Evolutionary conservation across 345 rosid species (phyloP), one percentile per base, ranked within the genome.

Genomic region (Leavenworthia alabamica): DNA sequence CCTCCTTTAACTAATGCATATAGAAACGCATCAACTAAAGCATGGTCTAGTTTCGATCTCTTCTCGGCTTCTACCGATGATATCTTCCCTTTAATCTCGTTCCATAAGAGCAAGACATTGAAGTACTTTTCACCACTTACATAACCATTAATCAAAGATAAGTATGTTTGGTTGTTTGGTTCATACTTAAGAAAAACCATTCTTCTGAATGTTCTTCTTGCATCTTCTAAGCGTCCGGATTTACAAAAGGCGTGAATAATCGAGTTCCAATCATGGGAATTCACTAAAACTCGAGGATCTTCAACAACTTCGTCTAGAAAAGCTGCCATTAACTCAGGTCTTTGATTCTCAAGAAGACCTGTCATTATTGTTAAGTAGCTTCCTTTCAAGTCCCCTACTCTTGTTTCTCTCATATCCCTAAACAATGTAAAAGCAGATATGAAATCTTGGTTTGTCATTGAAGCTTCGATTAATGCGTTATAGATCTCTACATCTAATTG

Each of bases 211-310:
- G 97, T 89, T 70, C 96, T 85, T 67, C 82, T 79, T 12, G 88
- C 91, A 79, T 93, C 96, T 71, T 89, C 97, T 66, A 93, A 44
- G 48, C 88, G 73, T 36, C 88, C 89, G 3, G 89, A 87, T 75
- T 93, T 93, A 76, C 94, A 89, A 2, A 89, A 93, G 44, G 97
- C 96, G 27, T 93, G 96, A 71, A 93, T 85, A 35, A 93, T 93
- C 29, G 99, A 89, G 67, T 93, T 93, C 96, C 97, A 93, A 66
- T 93, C 99, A 50, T 89, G 99, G 14, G 94, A 82, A 53, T 89
- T 90, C 61, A 86, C 96, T 72, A 85, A 94, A 7, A 85, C 74
- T 28, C 86, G 81, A 60, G 94, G 99, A 46, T 89, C 99, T 72
- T 83, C 99, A 3, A 93, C 85, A 56, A 85, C 84, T 77, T 89